Percentiles rank a stretch among this genome's conserved stretches.
These are phyloP conservation scores for Pythium scleroteichum DNA, from an alignment of 352 stramenopile species.

Conservation along the genomic window DNA sequence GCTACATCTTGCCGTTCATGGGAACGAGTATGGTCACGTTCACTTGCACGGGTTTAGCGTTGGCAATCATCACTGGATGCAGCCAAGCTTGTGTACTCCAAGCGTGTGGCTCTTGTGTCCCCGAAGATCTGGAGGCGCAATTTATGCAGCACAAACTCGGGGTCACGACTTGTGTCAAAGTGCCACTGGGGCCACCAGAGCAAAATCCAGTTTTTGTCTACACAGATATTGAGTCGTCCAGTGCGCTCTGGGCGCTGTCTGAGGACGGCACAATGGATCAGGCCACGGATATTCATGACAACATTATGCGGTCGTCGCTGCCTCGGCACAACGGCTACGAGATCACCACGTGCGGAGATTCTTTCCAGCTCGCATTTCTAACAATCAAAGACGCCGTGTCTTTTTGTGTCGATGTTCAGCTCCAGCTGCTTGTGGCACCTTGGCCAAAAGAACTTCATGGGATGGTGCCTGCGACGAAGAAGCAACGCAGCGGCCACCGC, in stretches of 20 bases:
- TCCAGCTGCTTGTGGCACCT: conserved; percentile 48
- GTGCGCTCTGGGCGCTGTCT: conserved; percentile 52
- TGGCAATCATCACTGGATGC: conserved; percentile 7
- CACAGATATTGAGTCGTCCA: conserved; percentile 78
- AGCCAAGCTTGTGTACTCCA: conserved; percentile 10
- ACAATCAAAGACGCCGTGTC: conserved; percentile 53
- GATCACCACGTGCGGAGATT: conserved; percentile 68
- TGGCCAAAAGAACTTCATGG: conserved; percentile 58
- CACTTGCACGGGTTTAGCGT: neutral
- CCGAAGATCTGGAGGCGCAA: conserved; percentile 11
- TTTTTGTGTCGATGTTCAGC: conserved; percentile 66
- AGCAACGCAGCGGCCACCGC: conserved; percentile 34
- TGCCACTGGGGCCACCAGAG: conserved; percentile 23
- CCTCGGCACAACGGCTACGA: conserved; percentile 63
- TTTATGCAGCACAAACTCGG: conserved; percentile 16
- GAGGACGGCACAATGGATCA: conserved; percentile 48
- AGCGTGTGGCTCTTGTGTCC: neutral
- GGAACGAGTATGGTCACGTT: conserved; percentile 10
- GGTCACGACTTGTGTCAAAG: neutral
- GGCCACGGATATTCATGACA: conserved; percentile 56
- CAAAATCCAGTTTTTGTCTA: conserved; percentile 67
- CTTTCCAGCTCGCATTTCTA: conserved; percentile 74
- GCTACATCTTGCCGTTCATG: conserved; percentile 9
- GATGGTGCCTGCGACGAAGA: conserved; percentile 51
- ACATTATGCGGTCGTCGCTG: conserved; percentile 50